Base-by-base conservation (phyloP, 176 grass and related monocot genomes). In the Tillandsia leiboldiana region DNA sequence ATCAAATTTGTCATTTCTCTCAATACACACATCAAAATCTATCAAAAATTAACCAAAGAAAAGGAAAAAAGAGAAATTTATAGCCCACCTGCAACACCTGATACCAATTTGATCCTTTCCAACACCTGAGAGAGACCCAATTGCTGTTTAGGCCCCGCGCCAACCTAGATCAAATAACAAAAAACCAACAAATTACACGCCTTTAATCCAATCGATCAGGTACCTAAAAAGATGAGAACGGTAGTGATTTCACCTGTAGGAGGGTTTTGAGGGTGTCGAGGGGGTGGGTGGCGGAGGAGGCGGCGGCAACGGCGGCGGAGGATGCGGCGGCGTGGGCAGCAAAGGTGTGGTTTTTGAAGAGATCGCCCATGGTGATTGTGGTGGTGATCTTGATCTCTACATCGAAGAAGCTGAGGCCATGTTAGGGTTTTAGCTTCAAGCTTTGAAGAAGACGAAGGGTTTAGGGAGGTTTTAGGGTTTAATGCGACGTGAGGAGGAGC, bases 231-330 rank as follows among this genome's bases (percentile, higher is more conserved):
- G 22, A 61, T 20, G 10, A 12, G 23, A 1, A 24, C 0, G 2
- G 12, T 0, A 48, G 17, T 8, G 23, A 57, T 73, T 85, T 59
- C 33, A 53, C 94, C 89, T 97, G 94, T 64, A 90, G 53, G 76
- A 97, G 89, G 63, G 84, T 87, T 77, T 90, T 97, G 65, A 97
- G 77, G 71, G 84, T 97, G 79, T 97, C 86, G 27, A 97, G 70
- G 0, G 94, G 89, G 72, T 97, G 74, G n/a, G 85, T 68, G 65
- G 85, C n/a, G 63, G 88, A 77, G 9, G 84, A 15, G 51, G 93
- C 83, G 24, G 81, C 81, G 63, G 70, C 78, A 62, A 83, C 81
- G 26, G 93, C 87, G 54, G 78, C 59, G 14, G 67, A 71, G 5
- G 75, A 86, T 12, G 84, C 82, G 17, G 70, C 70, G 23, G 79